A percentile compares a stretch with the other conserved stretches of the same genome.
These are phyloP conservation scores for Penicillium hesseltinei DNA, from an alignment of 2,329 filamentous ascomycete species.

Conservation along the genomic window DNA sequence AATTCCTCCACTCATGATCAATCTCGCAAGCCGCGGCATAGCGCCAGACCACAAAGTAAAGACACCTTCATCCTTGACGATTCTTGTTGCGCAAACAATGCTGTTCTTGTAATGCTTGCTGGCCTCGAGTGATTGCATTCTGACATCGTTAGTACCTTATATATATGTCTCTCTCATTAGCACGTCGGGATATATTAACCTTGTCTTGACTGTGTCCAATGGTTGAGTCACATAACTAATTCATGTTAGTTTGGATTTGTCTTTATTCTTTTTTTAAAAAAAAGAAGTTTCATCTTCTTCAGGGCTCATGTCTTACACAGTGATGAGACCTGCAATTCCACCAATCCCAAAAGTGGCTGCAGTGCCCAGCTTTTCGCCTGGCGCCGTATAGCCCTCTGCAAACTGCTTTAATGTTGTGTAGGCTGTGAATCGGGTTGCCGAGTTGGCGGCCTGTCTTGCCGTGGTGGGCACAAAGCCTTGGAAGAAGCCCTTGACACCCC, in stretches of 20 bases:
- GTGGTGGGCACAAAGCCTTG: slow-evolving; percentile 96
- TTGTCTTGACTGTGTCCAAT: slow-evolving; percentile 91
- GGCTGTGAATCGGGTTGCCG: slow-evolving; percentile 82
- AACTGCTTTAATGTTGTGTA: slow-evolving; percentile 90
- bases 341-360: slow-evolving; percentile 88
- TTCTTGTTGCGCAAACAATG: slow-evolving; percentile 74
- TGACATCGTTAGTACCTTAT: slow-evolving; percentile 26
- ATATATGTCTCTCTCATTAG: not conserved
- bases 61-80: slow-evolving; percentile 85
- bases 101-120: slow-evolving; percentile 79
- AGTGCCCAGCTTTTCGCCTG: slow-evolving; percentile 89
- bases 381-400: slow-evolving; percentile 86
- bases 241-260: not conserved
- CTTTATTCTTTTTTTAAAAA: no score
- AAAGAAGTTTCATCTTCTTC: not conserved
- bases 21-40: slow-evolving; percentile 74
- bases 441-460: slow-evolving; percentile 90
- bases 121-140: slow-evolving; percentile 96
- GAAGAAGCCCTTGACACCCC: slow-evolving; percentile 89
- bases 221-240: slow-evolving; percentile 59
- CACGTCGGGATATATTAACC: slow-evolving; percentile 36
- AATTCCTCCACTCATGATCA: slow-evolving; percentile 91
- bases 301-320: slow-evolving; percentile 58
- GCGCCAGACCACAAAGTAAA: slow-evolving; percentile 94
- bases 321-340: slow-evolving; percentile 83